Evolutionary conservation across 495 filamentous ascomycete genomes (phyloP).

Genomic region (Aspergillus funiculosus): DNA sequence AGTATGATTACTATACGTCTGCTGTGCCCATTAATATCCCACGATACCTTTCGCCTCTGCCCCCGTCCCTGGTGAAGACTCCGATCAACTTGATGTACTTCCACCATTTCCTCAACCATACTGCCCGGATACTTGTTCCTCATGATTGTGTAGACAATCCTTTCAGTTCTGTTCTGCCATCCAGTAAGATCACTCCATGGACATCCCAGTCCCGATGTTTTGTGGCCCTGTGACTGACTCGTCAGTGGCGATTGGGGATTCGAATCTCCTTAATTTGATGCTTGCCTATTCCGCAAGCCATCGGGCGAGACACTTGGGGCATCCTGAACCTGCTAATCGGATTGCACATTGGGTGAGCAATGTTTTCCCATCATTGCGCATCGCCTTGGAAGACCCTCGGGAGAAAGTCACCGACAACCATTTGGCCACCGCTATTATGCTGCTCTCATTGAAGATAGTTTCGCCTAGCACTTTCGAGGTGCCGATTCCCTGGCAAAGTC

Average conservation of each 20-base stretch:
- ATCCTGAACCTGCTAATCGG: slow-evolving; percentile 68
- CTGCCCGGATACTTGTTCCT: slow-evolving; percentile 65
- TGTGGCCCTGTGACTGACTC: background rate
- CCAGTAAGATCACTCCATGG: slow-evolving; percentile 46
- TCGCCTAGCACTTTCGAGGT: slow-evolving; percentile 75
- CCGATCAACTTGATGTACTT: slow-evolving; percentile 73
- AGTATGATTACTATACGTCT: slow-evolving; percentile 56
- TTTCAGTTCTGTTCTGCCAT: slow-evolving; percentile 63
- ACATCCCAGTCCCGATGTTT: too few species aligned
- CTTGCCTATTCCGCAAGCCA: slow-evolving; percentile 81
- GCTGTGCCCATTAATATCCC: slow-evolving; percentile 65
- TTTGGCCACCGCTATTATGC: slow-evolving; percentile 80
- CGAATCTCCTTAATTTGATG: slow-evolving; percentile 67
- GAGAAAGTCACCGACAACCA: slow-evolving; percentile 67
- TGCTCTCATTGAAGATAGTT: slow-evolving; percentile 80
- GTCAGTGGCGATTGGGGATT: slow-evolving; percentile 60
- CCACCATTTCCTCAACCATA: slow-evolving; percentile 79
- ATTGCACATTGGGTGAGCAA: slow-evolving; percentile 75
- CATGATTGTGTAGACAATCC: slow-evolving; percentile 73
- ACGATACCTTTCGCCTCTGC: slow-evolving; percentile 58
- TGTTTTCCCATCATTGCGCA: slow-evolving; percentile 67
- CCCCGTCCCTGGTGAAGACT: slow-evolving; percentile 60
- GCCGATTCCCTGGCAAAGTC: slow-evolving; percentile 68
- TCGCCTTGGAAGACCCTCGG: slow-evolving; percentile 51
- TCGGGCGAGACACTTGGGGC: slow-evolving; percentile 67